Evolutionary conservation across 2,329 filamentous ascomycete species (phyloP).

Genomic region (Paramyrothecium roridum): DNA sequence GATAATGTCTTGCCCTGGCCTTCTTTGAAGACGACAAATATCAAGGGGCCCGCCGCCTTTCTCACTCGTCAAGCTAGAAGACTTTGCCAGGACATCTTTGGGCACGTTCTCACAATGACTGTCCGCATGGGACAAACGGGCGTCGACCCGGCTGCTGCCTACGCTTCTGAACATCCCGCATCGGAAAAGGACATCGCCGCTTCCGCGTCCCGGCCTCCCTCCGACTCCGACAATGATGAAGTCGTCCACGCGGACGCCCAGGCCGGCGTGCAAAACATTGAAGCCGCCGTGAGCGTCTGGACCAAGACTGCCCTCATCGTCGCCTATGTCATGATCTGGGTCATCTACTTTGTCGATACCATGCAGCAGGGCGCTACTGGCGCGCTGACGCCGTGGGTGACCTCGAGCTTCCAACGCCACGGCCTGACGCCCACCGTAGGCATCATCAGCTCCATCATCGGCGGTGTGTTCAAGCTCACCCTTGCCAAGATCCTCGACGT

Average conservation of each 20-base stretch:
- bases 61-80: too few relatives aligned
- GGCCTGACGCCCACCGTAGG: slow-evolving; percentile 37
- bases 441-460: slow-evolving; percentile 36
- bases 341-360: slow-evolving; percentile 45
- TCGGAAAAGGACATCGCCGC: background rate
- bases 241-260: slow-evolving; percentile 16
- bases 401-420: slow-evolving; percentile 29
- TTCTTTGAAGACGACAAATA: too few relatives aligned
- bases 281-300: slow-evolving; percentile 37
- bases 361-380: slow-evolving; percentile 34
- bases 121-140: too few relatives aligned
- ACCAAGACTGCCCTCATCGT: slow-evolving; percentile 30
- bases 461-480: slow-evolving; percentile 20
- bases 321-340: slow-evolving; percentile 40
- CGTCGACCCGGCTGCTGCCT: background rate
- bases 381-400: slow-evolving; percentile 41
- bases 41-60: too few relatives aligned
- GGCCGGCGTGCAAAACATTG: slow-evolving; percentile 33
- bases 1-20: too few relatives aligned
- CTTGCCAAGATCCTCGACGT: slow-evolving; percentile 36
- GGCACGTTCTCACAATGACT: too few relatives aligned
- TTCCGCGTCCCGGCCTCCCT: background rate
- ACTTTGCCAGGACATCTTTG: too few relatives aligned
- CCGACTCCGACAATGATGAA: background rate
- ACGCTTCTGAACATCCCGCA: background rate